These are phyloP conservation scores for Paecilomyces formosus DNA, from an alignment of 2,329 filamentous ascomycete genomes.

Conservation along the genomic window DNA sequence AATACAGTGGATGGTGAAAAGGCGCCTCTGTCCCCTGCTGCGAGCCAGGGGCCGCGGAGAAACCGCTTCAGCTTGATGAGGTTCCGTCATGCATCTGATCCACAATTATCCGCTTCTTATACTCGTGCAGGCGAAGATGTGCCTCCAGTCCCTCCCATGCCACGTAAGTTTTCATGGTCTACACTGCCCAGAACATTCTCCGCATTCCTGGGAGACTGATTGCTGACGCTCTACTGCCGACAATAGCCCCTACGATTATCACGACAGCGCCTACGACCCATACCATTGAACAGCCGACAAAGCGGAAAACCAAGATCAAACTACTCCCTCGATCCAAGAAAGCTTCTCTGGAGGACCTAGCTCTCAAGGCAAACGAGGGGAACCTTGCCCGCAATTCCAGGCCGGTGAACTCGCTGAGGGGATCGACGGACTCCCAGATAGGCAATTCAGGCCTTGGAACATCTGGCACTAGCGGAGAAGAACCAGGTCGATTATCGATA, in stretches of 20 bases:
- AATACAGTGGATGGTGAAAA: constrained; percentile 7
- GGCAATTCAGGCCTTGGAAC: constrained; percentile 23
- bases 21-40: constrained; percentile 10
- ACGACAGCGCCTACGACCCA: constrained; percentile 77
- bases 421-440: constrained; percentile 20
- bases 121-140: constrained; percentile 53
- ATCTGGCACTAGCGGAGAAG: constrained; percentile 53
- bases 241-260: constrained; percentile 62
- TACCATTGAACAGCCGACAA: constrained; percentile 44
- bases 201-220: constrained; percentile 13
- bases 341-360: constrained; percentile 22
- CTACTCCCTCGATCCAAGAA: constrained; percentile 26
- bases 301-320: constrained; percentile 34
- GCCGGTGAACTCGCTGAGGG: constrained; percentile 15
- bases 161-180: constrained; percentile 22
- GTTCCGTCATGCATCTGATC: constrained; percentile 88
- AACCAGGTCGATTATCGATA: constrained; percentile 47
- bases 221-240: constrained; percentile 3
- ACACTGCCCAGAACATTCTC: not conserved
- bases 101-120: constrained; percentile 73
- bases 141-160: constrained; percentile 32
- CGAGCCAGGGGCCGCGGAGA: constrained; percentile 18
- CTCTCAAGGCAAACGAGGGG: constrained; percentile 6
- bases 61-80: constrained; percentile 62
- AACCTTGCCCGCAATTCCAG: constrained; percentile 9